phyloP scores from a whole-genome alignment of 139 green algal genomes.

The Closterium sp. region DNA sequence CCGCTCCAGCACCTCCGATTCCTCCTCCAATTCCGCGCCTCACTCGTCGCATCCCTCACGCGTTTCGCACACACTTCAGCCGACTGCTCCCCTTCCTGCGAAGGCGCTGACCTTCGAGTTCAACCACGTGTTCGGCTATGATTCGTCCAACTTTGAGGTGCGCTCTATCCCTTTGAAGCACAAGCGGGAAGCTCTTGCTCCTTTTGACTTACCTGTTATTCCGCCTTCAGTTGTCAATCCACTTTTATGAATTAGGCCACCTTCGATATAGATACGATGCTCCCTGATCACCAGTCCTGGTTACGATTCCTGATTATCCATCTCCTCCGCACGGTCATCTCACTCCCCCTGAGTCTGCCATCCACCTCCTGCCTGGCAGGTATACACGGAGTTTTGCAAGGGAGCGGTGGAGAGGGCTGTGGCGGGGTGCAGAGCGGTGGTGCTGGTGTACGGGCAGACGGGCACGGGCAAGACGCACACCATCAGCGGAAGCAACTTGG shows the following conservation, averaged over 20 bases:
- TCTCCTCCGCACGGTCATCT: not conserved
- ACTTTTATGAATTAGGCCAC: not conserved
- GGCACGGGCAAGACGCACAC: constrained; percentile 95
- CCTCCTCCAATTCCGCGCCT: not conserved
- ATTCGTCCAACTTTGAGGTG: not conserved
- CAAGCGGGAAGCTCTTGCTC: too few species aligned
- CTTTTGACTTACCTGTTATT: not conserved
- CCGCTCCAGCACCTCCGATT: not conserved
- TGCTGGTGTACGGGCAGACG: constrained; percentile 66
- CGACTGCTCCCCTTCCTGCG: not conserved
- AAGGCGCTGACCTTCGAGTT: not conserved
- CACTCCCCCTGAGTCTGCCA: not conserved
- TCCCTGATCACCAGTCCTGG: not conserved
- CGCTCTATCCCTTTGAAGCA: not conserved
- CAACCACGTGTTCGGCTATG: not conserved
- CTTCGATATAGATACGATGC: too few species aligned
- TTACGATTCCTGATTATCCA: too few species aligned
- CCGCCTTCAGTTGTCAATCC: not conserved
- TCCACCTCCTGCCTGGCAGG: not conserved
- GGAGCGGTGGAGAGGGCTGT: constrained; percentile 5
- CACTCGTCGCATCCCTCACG: not conserved
- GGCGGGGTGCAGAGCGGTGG: constrained; percentile 16
- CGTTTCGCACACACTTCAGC: not conserved
- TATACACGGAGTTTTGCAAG: constrained; percentile 18
- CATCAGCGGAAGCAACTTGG: constrained; percentile 66